Conservation (phyloP, 768 basidiomycete genomes). For the Boletus rufocinnamomeus region DNA sequence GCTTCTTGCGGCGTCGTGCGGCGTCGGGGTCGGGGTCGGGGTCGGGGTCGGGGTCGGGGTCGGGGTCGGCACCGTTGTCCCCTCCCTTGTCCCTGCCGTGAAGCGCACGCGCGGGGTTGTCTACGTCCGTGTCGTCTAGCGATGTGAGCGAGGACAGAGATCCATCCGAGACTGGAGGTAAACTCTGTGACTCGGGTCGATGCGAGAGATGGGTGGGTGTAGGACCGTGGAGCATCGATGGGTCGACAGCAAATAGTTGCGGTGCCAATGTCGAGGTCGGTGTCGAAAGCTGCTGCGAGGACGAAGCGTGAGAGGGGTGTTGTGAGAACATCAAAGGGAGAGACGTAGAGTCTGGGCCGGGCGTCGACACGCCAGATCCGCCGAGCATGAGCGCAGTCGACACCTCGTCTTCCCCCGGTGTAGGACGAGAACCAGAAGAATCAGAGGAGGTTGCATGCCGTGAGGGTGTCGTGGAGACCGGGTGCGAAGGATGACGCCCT, state of each 20-base stretch:
- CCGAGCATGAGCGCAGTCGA: constrained; percentile 20
- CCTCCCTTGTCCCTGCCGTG: too few relatives aligned
- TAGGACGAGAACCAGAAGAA: neutral
- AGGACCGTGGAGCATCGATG: constrained; percentile 14
- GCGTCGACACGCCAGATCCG: constrained; percentile 18
- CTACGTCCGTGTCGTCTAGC: constrained; percentile 5
- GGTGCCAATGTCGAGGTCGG: neutral
- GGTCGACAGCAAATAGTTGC: constrained; percentile 4
- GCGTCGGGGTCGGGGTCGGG: neutral
- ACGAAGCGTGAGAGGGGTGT: constrained; percentile 1
- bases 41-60: too few relatives aligned
- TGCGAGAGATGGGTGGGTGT: neutral
- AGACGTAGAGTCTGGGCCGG: neutral
- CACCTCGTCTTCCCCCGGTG: constrained; percentile 28
- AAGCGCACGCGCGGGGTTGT: neutral
- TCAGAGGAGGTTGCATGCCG: constrained; percentile 16
- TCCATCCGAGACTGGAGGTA: neutral
- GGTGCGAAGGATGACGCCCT: neutral
- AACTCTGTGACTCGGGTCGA: neutral
- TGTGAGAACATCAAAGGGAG: constrained; percentile 6
- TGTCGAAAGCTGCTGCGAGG: neutral
- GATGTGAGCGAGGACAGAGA: constrained; percentile 24
- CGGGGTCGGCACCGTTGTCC: neutral
- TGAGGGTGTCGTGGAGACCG: neutral
- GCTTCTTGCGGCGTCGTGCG: neutral